These are phyloP conservation scores for Cynara cardunculus DNA, from an alignment of 129 eudicot genomes.

Conservation along the genomic window DNA sequence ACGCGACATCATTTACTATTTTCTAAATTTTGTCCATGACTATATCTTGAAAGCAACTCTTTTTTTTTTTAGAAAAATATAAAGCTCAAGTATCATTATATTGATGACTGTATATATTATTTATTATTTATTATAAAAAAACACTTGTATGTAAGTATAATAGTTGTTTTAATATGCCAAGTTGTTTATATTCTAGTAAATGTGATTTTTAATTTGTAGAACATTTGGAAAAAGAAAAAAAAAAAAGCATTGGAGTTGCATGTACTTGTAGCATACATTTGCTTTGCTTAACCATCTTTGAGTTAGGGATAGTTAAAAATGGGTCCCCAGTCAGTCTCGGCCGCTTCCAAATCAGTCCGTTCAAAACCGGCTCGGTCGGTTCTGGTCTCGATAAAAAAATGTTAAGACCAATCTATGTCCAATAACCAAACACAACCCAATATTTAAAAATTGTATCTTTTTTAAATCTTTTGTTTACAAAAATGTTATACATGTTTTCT, in stretches of 20 bases:
- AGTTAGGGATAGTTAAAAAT: not conserved
- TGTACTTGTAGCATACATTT: not conserved
- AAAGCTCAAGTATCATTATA: too few species aligned
- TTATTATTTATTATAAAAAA: not conserved
- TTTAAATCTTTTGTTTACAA: too few species aligned
- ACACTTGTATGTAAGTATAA: not conserved
- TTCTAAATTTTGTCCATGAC: not conserved
- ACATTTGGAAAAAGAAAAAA: not conserved
- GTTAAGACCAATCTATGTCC: too few species aligned
- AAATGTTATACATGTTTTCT: too few species aligned
- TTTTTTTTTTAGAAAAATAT: too few species aligned
- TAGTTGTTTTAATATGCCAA: not conserved
- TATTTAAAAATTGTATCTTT: too few species aligned
- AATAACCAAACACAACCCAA: too few species aligned
- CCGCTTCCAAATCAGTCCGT: too few species aligned
- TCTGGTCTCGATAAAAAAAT: too few species aligned
- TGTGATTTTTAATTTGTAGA: not conserved
- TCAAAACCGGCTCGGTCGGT: too few species aligned
- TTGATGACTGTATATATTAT: not conserved
- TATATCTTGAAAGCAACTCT: not conserved
- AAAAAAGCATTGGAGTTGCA: not conserved
- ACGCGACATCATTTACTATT: too few species aligned
- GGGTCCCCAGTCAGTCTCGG: not conserved
- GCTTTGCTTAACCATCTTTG: not conserved
- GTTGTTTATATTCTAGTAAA: not conserved